Evolutionary conservation across 2,329 filamentous ascomycete species (phyloP), one percentile per base, ranked within the genome.

Genomic region (Fusarium chlamydosporum): DNA sequence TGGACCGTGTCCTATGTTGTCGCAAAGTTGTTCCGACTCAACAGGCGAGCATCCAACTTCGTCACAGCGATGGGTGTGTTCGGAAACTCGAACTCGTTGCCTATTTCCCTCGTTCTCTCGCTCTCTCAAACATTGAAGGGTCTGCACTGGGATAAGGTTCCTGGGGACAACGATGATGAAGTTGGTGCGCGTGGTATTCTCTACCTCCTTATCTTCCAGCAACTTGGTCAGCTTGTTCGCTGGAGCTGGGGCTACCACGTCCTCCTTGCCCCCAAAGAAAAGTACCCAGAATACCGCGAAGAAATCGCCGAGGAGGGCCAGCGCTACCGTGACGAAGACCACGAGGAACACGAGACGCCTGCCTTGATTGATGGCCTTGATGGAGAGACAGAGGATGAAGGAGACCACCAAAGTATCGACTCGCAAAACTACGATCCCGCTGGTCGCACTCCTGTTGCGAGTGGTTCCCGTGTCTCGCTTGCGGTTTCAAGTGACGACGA

Each of bases 171-270:
- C 75, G 95, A 98, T 75, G 92, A 97, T 61, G 93, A 98, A 79
- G 96, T 99, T 20, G 94, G 89, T 26, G 95, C 96, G 4, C 89
- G 96, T 65, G 96, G 96, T 62, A 98, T 99, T 65, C 83, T 99
- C 1, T 99, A 99, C 76, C 86, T 99, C 12, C 85, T 99, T 65
- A 96, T 99, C 71, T 99, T 99, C 82, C 96, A 99, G 81, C 96
- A 99, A 78, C 88, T 99, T 4, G 96, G 96, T 23, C 96, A 99
- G 80, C 84, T 98, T 27, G 90, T 99, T 20, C 89, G 96, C 61
- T 99, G 96, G 96, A 97, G 93, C 67, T 99, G 96, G 96, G 96
- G 96, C 12, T 98, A 97, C 79, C 94, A 97, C 74, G 90, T 98
- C 37, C 84, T 99, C 18, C 84, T 99, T n/a, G 94, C 94, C 18